These are phyloP conservation scores for Lolium perenne DNA, from an alignment of 176 grass and related monocot genomes.

Conservation along the genomic window DNA sequence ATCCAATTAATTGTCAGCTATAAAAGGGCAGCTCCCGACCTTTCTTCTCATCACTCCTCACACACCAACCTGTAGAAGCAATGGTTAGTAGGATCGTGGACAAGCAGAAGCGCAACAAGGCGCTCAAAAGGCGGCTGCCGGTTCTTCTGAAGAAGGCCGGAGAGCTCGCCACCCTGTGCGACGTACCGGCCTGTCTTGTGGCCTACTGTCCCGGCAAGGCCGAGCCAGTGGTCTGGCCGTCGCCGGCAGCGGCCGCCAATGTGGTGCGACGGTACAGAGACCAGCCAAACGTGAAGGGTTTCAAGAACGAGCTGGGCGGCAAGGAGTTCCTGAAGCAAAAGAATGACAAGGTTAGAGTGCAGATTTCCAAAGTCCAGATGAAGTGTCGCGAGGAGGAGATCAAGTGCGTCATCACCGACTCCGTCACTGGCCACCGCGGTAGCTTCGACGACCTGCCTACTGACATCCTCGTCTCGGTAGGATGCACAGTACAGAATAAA, in stretches of 20 bases:
- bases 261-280: constrained; percentile 12
- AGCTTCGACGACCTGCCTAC: background rate
- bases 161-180: constrained; percentile 2
- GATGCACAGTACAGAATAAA: background rate
- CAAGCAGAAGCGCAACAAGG: no score
- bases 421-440: no score
- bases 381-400: constrained; percentile 21
- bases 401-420: background rate
- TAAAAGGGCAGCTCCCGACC: no score
- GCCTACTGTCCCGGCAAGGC: constrained; percentile 24
- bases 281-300: background rate
- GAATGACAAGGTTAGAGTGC: background rate
- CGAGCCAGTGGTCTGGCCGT: constrained; percentile 30
- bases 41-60: no score
- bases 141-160: no score
- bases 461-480: background rate
- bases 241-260: background rate
- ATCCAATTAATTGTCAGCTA: no score
- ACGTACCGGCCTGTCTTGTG: background rate
- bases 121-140: no score
- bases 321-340: background rate
- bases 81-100: no score
- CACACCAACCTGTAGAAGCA: no score
- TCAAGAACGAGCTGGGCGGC: constrained; percentile 34
- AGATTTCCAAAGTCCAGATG: constrained; percentile 21